Percentiles rank a stretch among this genome's conserved stretches.
Conservation (phyloP, 2,329 filamentous ascomycete genomes). For the Aspergillus melleus region DNA sequence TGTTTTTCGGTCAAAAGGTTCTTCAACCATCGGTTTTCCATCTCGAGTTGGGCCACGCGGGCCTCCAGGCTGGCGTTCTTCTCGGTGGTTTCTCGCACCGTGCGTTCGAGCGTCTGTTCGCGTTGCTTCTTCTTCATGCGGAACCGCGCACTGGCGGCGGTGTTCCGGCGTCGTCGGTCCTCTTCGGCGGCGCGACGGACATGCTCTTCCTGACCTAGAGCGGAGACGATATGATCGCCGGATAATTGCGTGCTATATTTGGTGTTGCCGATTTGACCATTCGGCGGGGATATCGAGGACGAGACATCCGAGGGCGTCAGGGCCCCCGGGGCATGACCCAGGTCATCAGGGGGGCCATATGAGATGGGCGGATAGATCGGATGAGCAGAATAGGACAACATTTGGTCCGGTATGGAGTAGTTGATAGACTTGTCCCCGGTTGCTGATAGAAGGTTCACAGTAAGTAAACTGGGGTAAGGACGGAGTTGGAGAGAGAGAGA, state of each 20-base stretch:
- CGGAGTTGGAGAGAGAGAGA: not conserved
- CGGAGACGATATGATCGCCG: slow-evolving; percentile 42
- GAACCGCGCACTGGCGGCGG: slow-evolving; percentile 83
- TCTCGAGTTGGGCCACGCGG: slow-evolving; percentile 74
- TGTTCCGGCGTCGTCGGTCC: slow-evolving; percentile 86
- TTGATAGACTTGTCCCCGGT: slow-evolving; percentile 39
- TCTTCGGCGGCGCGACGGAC: slow-evolving; percentile 77
- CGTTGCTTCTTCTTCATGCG: slow-evolving; percentile 95
- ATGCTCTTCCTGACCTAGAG: slow-evolving; percentile 66
- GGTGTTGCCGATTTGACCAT: slow-evolving; percentile 40
- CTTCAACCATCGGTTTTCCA: slow-evolving; percentile 80
- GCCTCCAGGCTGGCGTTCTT: slow-evolving; percentile 73
- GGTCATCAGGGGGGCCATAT: slow-evolving; percentile 37
- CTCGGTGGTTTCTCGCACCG: slow-evolving; percentile 78
- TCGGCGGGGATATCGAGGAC: slow-evolving; percentile 43
- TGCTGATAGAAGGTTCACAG: slow-evolving; percentile 19
- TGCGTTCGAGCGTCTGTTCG: slow-evolving; percentile 79
- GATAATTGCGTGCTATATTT: slow-evolving; percentile 43
- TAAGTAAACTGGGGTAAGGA: slow-evolving; percentile 21
- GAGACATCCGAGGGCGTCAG: slow-evolving; percentile 45
- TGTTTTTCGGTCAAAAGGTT: slow-evolving; percentile 81
- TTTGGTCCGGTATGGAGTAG: slow-evolving; percentile 40
- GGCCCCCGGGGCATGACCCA: slow-evolving; percentile 35
- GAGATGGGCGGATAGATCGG: slow-evolving; percentile 40
- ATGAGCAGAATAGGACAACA: slow-evolving; percentile 39